Conservation (phyloP, 148 eudicot genomes). For the Camellia sinensis region DNA sequence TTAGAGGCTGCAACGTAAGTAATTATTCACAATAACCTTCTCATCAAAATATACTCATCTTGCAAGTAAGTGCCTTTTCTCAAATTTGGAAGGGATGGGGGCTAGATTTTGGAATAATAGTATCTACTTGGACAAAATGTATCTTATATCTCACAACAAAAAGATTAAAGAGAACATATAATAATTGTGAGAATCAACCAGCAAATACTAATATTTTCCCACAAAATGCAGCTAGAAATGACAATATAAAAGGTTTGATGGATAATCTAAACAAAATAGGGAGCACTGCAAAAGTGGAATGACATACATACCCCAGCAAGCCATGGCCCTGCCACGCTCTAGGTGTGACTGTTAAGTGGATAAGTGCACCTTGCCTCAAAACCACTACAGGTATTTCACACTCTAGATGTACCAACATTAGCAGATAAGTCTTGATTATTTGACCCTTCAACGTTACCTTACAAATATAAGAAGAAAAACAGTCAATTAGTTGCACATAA, state of each 20-base stretch:
- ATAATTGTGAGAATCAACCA: background rate
- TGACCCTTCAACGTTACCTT: constrained; percentile 25
- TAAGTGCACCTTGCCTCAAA: constrained; percentile 70
- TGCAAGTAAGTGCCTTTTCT: background rate
- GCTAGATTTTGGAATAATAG: background rate
- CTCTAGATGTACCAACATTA: constrained; percentile 27
- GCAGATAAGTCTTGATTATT: constrained; percentile 20
- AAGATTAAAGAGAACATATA: background rate
- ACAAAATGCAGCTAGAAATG: background rate
- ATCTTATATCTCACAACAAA: background rate
- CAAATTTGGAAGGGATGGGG: no score
- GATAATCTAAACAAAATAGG: background rate
- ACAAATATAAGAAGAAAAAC: background rate
- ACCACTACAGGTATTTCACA: constrained; percentile 48
- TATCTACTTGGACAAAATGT: background rate
- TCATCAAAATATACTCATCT: background rate
- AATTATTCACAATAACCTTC: background rate
- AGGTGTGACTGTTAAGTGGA: constrained; percentile 66
- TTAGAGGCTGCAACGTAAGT: background rate
- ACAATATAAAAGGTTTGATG: background rate
- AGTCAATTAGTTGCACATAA: no score
- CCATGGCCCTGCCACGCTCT: constrained; percentile 94
- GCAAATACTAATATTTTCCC: background rate
- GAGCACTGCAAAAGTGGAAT: background rate
- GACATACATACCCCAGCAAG: constrained; percentile 68